phyloP scores from a whole-genome alignment of 2,329 filamentous ascomycete genomes.

The Neonectria faginata region DNA sequence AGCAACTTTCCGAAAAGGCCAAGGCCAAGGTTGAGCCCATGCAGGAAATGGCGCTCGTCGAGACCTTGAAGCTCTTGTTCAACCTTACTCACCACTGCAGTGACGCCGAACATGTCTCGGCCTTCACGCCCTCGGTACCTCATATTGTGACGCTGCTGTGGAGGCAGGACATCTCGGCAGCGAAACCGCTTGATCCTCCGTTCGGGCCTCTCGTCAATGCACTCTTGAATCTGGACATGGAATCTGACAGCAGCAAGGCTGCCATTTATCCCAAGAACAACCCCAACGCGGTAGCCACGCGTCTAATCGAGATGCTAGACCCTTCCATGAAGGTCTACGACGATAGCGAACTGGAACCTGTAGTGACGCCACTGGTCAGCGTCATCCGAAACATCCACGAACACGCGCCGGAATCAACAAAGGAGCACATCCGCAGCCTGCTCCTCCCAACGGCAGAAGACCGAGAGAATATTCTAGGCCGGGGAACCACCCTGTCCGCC shows the following conservation, averaged over 20 bases:
- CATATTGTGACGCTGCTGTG: conserved; percentile 78
- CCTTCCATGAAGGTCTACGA: conserved; percentile 71
- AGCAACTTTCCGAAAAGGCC: conserved; percentile 49
- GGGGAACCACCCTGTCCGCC: conserved; percentile 78
- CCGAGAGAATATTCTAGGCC: conserved; percentile 80
- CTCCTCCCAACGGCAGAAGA: conserved; percentile 84
- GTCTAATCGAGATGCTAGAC: conserved; percentile 77
- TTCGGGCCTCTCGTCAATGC: conserved; percentile 81
- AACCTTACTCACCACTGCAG: conserved; percentile 81
- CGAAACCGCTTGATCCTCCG: conserved; percentile 78
- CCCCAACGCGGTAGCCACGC: conserved; percentile 69
- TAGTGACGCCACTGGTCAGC: conserved; percentile 78
- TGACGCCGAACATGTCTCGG: conserved; percentile 63
- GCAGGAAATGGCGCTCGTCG: conserved; percentile 82
- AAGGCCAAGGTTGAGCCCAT: conserved; percentile 64
- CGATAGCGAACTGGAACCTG: conserved; percentile 77
- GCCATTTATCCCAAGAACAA: conserved; percentile 75
- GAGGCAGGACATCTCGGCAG: conserved; percentile 65
- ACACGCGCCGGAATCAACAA: conserved; percentile 70
- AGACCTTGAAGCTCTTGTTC: conserved; percentile 89
- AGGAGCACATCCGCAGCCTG: conserved; percentile 70
- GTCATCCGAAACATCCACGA: conserved; percentile 79
- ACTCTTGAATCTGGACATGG: conserved; percentile 81
- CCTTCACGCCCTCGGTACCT: conserved; percentile 76
- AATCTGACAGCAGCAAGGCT: conserved; percentile 63